Evolutionary conservation across 176 grass and related monocot genomes (phyloP).

Genomic region (Eleusine coracana): DNA sequence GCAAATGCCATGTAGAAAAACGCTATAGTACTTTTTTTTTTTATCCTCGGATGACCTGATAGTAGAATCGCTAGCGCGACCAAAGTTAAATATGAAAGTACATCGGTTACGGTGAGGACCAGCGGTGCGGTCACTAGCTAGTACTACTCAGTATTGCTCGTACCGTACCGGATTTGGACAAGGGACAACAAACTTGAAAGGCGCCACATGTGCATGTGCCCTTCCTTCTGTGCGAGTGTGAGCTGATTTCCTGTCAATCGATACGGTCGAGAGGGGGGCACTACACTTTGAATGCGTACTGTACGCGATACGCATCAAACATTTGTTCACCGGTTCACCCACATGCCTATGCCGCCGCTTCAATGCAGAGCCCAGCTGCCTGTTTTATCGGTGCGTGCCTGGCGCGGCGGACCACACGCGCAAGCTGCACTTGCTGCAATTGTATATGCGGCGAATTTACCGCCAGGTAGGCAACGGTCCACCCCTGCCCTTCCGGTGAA

Average conservation of each 20-base stretch:
- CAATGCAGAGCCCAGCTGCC: neutral
- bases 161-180: neutral
- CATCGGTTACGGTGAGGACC: neutral
- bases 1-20: too few species aligned
- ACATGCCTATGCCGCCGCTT: neutral
- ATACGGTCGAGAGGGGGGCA: neutral
- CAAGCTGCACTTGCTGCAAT: neutral
- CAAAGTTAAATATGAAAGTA: too few species aligned
- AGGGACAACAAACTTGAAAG: neutral
- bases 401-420: neutral
- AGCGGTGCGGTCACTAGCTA: neutral
- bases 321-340: neutral
- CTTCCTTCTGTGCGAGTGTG: neutral
- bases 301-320: neutral
- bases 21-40: too few species aligned
- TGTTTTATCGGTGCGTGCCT: neutral
- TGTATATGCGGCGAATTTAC: neutral
- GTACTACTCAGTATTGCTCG: too few species aligned
- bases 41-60: too few species aligned
- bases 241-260: neutral
- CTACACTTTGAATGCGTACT: neutral
- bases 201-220: neutral
- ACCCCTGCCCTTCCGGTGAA: neutral
- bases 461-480: neutral
- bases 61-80: too few species aligned